Evolutionary conservation across 768 basidiomycete species (phyloP), one percentile per base, ranked within the genome.

Genomic region (Neoboletus magnificus): DNA sequence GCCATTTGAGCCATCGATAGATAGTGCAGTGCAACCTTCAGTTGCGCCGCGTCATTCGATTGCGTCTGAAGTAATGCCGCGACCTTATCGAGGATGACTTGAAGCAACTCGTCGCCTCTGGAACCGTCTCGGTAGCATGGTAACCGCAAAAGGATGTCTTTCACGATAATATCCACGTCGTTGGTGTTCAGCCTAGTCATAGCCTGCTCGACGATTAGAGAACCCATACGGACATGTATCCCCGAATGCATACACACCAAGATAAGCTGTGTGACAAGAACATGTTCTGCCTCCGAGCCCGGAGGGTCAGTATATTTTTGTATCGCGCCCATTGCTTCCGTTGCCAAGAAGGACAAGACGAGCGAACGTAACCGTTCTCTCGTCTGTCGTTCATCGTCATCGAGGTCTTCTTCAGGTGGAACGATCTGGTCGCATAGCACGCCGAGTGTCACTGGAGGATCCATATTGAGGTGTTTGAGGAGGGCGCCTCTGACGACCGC

Each of bases 391-490:
- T 86, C 86, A 41, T 84, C 84, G 23, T 84, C 82, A 49, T 85
- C 83, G 62, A 75, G 59, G 13, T 74, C 65, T 27, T 81, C 82
- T 45, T 79, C 79, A 0, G 73, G 64, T 2, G 82, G 81, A 4
- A 78, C 66, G 35, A 87, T 73, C 64, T 89, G 87, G 63, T 89
- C 88, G 62, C 81, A 87, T 5, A 89, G 73, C 15, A 89, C 87
- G 36, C 82, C 78, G 7, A 89, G 72, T 1, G 86, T 84, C 18
- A 82, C 76, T 9, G 71, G 72, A 1, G 84, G 76, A 57, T 86
- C 84, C 74, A 87, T 76, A 42, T 84, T 79, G 52, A 89, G 76
- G 65, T 89, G 87, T 57, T 81, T 77, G 1, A 76, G 68, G 16
- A 89, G 75, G 18, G 85, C 82, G 52, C 75, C 70, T 62, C 84